These are phyloP conservation scores for Nothophaeocryptopus gaeumannii DNA, from an alignment of 2,329 filamentous ascomycete species.

Conservation along the genomic window DNA sequence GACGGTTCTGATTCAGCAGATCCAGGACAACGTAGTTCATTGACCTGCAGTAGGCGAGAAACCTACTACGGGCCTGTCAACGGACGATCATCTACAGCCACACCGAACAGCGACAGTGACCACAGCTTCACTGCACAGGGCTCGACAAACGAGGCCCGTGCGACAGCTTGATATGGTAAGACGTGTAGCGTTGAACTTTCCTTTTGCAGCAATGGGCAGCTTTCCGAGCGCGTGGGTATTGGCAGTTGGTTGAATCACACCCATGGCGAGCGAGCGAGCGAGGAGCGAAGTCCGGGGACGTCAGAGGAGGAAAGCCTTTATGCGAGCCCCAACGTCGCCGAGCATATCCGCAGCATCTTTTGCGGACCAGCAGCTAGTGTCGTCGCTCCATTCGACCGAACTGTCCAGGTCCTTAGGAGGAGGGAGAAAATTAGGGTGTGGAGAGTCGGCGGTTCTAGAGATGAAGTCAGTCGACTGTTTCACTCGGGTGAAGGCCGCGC, in stretches of 20 bases:
- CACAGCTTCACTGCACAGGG: no score
- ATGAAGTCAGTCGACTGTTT: slow-evolving; percentile 1
- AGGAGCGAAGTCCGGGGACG: neutral
- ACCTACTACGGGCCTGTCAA: slow-evolving; percentile 1
- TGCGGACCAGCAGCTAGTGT: neutral
- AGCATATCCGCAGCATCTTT: neutral
- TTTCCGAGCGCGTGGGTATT: neutral
- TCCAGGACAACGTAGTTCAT: neutral
- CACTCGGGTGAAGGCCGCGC: neutral
- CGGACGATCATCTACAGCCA: slow-evolving; percentile 3
- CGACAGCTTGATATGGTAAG: neutral
- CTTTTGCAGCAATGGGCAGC: neutral
- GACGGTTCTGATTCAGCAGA: no score
- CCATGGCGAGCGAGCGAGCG: neutral
- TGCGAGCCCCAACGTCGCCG: neutral
- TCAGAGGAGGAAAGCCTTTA: neutral
- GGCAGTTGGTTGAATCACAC: neutral
- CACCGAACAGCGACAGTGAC: neutral
- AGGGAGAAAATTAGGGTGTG: neutral
- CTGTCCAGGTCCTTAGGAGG: neutral
- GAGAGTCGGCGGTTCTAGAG: neutral
- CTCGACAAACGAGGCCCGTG: neutral
- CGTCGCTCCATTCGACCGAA: slow-evolving; percentile 1
- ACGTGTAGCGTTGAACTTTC: no score
- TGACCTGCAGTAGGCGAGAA: neutral